These are phyloP conservation scores for Amphicarpaea edgeworthii DNA, from an alignment of 306 rosid genomes.

Conservation along the genomic window DNA sequence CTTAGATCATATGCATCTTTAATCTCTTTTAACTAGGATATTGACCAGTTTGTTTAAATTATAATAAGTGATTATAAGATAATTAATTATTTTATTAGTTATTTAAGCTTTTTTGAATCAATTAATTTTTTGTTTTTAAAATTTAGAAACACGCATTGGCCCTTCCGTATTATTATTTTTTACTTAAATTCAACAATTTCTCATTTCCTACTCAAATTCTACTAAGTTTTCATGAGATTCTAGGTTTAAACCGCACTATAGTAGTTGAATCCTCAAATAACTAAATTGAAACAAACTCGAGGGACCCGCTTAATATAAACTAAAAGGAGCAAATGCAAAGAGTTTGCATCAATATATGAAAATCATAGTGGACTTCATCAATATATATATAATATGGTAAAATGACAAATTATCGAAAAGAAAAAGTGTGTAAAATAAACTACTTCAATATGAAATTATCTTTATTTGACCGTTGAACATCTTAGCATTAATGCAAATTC, in stretches of 20 bases:
- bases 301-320: neutral
- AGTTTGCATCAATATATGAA: neutral
- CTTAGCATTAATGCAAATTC: slow-evolving; percentile 1
- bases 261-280: too few relatives aligned
- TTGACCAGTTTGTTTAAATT: too few relatives aligned
- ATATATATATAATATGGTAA: neutral
- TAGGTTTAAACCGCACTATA: too few relatives aligned
- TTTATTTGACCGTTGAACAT: slow-evolving; percentile 26
- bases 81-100: neutral
- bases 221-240: too few relatives aligned
- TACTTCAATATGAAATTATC: neutral
- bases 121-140: too few relatives aligned
- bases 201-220: neutral
- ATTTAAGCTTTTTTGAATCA: neutral
- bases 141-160: too few relatives aligned
- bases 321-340: neutral
- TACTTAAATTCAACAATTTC: neutral
- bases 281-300: too few relatives aligned
- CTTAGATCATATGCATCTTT: neutral
- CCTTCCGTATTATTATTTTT: too few relatives aligned
- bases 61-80: neutral
- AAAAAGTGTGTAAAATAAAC: slow-evolving; percentile 18
- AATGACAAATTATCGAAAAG: neutral
- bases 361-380: neutral
- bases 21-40: neutral